Percentiles rank a stretch among this genome's conserved stretches.
Conservation (phyloP, 495 filamentous ascomycete species). For the Talaromyces ruber region DNA sequence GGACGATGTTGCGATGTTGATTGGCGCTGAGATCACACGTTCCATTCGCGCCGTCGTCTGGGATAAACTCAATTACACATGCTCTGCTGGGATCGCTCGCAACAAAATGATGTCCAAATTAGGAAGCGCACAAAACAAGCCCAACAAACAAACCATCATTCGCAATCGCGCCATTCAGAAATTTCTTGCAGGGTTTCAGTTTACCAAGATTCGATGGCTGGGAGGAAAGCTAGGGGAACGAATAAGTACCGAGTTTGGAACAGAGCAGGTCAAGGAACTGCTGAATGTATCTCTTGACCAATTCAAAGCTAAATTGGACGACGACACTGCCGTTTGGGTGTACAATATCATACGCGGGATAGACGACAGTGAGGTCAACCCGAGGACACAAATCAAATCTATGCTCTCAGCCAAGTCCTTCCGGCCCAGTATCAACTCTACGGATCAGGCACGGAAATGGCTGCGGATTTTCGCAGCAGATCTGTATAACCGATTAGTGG, state of each 20-base stretch:
- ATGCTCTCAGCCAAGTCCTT: slow-evolving; percentile 99
- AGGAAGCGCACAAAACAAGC: slow-evolving; percentile 84
- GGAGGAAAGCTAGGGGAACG: slow-evolving; percentile 95
- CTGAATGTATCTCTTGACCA: slow-evolving; percentile 66
- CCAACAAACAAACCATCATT: slow-evolving; percentile 85
- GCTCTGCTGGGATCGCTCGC: slow-evolving; percentile 74
- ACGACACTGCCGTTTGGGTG: slow-evolving; percentile 83
- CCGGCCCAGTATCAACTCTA: slow-evolving; percentile 67
- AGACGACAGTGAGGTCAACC: slow-evolving; percentile 81
- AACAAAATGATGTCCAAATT: slow-evolving; percentile 97
- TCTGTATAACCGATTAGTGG: slow-evolving; percentile 80
- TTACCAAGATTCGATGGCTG: slow-evolving; percentile 91
- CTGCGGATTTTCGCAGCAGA: slow-evolving; percentile 87
- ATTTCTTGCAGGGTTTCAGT: slow-evolving; percentile 81
- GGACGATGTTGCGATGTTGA: slow-evolving; percentile 85
- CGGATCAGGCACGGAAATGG: slow-evolving; percentile 83
- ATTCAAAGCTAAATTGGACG: slow-evolving; percentile 69
- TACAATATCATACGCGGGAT: slow-evolving; percentile 80
- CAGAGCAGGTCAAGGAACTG: slow-evolving; percentile 71
- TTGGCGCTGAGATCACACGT: slow-evolving; percentile 85
- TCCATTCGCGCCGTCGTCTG: slow-evolving; percentile 58
- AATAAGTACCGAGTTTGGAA: slow-evolving; percentile 65
- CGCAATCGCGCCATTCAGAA: slow-evolving; percentile 72
- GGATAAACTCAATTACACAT: slow-evolving; percentile 72
- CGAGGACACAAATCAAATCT: slow-evolving; percentile 87